Evolutionary conservation across 176 grass and related monocot species (phyloP), one percentile per base, ranked within the genome.

Genomic region (Elaeis guineensis): DNA sequence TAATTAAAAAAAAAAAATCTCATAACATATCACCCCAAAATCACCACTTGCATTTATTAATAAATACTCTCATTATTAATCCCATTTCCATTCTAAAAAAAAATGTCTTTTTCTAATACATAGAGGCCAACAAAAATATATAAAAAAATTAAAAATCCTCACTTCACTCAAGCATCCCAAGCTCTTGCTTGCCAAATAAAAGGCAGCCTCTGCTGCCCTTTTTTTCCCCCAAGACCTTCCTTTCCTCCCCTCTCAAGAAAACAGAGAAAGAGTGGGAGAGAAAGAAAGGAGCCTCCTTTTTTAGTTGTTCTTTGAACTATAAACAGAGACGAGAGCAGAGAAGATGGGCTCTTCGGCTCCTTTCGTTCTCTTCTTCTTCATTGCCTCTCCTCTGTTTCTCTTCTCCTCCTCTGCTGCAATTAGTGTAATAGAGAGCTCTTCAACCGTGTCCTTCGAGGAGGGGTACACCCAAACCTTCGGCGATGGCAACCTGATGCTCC

Each of bases 381-480:
- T 50, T 16, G 51, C 4, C 18, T 68, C 26, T 52, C 55, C 65
- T 35, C 25, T 52, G 6, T 5, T 68, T 2, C 21, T 56, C 26
- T 54, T 30, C 52, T 28, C 17, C 61, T 21, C 8, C 23, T 20
- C 1, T 14, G 51, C 52, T 5, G 9, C 25, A 19, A 4, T 28
- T 21, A 52, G 25, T 44, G 26, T n/a, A 16, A 51, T 68, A 28
- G 16, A 29, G 65, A 68, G 65, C 22, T 22, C 54, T 52, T 52
- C 52, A 12, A 22, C 18, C 3, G 25, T 68, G 1, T 39, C 65
- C 2, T 68, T 68, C 26, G 65, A 68, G 65, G 65, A 68, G 17
- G 65, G 65, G 5, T 68, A 68, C 25, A 56, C 65, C 25, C 65
- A 68, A 26, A 52, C 55, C 5, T 68, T 68, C 52, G 65, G 65